Evolutionary conservation across 1,284 basidiomycete species (phyloP), one percentile per base, ranked within the genome.

Genomic region (Boletus subluridellus): DNA sequence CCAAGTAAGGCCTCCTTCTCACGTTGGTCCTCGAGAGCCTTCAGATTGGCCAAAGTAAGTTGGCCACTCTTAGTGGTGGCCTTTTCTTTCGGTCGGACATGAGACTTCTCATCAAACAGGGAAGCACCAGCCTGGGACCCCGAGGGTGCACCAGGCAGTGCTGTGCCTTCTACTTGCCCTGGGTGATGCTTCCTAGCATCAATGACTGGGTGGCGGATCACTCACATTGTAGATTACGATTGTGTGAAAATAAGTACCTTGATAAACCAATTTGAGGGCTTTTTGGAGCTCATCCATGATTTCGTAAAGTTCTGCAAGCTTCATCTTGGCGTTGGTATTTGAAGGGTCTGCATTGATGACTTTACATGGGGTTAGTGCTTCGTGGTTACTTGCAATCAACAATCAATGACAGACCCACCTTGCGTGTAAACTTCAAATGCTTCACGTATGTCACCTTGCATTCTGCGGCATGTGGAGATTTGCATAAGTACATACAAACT

Each of bases 391-490:
- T 47, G 3, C 14, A 11, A 10, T 12, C 24, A 26, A 14, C 11
- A 11, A 41, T 14, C 6, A 4, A 41, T 8, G 26, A 52, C 4
- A 51, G 30, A 71, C 82, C 30, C 57, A 93, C 94, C 85, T 70
- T 89, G 86, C 70, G 91, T 83, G 63, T 94, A 92, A 7, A 94
- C 87, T 55, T 95, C 90, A 0, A 85, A 82, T 0, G 95, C 92
- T 50, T 89, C 87, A 26, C 82, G 80, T 49, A 88, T 72, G 56
- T 92, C 86, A 42, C 87, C 87, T 24, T 87, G 73, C 75, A 89
- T 86, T 28, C 90, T 62, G 24, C 61, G 67, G 28, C 70, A 68
- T 34, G 57, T 69, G 2, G 66, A 60, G 5, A 66, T 69, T 26
- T 69, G 66, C 24, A 62, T 41, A 11, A 54, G 52, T 30, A 54